Conservation (phyloP, 148 eudicot species). For the Nepenthes gracilis region DNA sequence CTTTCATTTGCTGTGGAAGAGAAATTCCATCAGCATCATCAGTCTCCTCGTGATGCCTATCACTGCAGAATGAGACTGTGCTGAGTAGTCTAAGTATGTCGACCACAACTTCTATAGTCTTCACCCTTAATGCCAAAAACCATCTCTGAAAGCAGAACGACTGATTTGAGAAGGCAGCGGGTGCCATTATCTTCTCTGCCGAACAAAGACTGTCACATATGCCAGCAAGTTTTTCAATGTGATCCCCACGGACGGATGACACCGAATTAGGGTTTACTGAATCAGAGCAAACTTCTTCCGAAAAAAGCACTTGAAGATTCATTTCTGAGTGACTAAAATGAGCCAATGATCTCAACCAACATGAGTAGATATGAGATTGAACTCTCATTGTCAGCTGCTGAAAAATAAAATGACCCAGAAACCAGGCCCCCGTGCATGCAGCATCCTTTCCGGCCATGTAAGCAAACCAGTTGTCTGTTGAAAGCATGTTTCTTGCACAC, state of each 20-base stretch:
- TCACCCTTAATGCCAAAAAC: conserved; percentile 56
- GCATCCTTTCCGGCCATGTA: conserved; percentile 71
- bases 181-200: conserved; percentile 39
- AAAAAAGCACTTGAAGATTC: conserved; percentile 28
- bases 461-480: conserved; percentile 50
- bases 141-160: conserved; percentile 56
- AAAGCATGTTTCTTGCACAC: conserved; percentile 41
- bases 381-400: conserved; percentile 30
- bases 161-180: conserved; percentile 19
- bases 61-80: conserved; percentile 11
- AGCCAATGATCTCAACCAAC: conserved; percentile 61
- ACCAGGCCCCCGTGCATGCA: conserved; percentile 61
- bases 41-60: conserved; percentile 9
- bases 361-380: conserved; percentile 30
- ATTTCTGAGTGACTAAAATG: conserved; percentile 40
- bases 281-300: conserved; percentile 14
- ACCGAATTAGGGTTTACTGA: conserved; percentile 5
- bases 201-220: conserved; percentile 24
- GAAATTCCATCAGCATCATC: conserved; percentile 3
- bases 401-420: conserved; percentile 52
- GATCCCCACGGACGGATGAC: conserved; percentile 3
- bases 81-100: conserved; percentile 40
- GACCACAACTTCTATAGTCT: conserved; percentile 30
- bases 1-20: conserved; percentile 7
- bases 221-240: conserved; percentile 25